Percentiles rank a stretch among this genome's conserved stretches.
Evolutionary conservation across 768 basidiomycete genomes (phyloP).

Genomic region (Rhodotorula diobovata): DNA sequence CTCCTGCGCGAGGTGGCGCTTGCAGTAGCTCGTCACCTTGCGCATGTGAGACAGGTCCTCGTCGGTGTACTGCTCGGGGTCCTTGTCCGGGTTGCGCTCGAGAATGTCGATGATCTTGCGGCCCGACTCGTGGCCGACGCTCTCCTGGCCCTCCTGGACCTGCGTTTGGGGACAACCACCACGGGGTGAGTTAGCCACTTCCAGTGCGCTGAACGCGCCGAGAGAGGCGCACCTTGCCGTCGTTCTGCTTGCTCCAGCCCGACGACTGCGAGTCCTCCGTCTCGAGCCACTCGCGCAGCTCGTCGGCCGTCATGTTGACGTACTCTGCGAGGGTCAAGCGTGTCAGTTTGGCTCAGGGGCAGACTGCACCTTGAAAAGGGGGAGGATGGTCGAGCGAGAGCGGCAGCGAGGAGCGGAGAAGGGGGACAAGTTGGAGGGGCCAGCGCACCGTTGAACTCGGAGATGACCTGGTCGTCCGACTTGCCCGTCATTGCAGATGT

Average conservation of each 20-base stretch:
- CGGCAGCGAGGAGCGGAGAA: too few species aligned
- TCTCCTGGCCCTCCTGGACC: constrained; percentile 35
- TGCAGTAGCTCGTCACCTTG: constrained; percentile 48
- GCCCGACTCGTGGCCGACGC: constrained; percentile 41
- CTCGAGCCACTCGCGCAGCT: constrained; percentile 48
- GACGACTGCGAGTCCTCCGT: constrained; percentile 44
- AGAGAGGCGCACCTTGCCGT: constrained; percentile 40
- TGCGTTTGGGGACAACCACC: neutral
- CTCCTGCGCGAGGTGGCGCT: constrained; percentile 47
- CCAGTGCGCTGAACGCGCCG: too few species aligned
- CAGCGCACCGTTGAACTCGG: constrained; percentile 45
- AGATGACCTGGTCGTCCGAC: constrained; percentile 47
- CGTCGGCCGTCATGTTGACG: constrained; percentile 50
- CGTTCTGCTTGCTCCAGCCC: constrained; percentile 46
- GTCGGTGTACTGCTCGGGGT: constrained; percentile 46
- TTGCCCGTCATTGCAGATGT: constrained; percentile 44
- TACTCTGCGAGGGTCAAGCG: constrained; percentile 46
- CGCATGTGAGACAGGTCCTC: constrained; percentile 50
- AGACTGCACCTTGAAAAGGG: too few species aligned
- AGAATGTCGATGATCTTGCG: constrained; percentile 49
- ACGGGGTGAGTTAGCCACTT: too few species aligned
- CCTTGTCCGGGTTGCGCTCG: constrained; percentile 47
- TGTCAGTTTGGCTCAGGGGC: too few species aligned
- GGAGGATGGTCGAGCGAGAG: neutral
- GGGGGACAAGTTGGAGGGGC: neutral